Percentiles rank a stretch among this genome's conserved stretches.
Conservation (phyloP, 2,329 filamentous ascomycete genomes). For the Xylariaceae sp. region DNA sequence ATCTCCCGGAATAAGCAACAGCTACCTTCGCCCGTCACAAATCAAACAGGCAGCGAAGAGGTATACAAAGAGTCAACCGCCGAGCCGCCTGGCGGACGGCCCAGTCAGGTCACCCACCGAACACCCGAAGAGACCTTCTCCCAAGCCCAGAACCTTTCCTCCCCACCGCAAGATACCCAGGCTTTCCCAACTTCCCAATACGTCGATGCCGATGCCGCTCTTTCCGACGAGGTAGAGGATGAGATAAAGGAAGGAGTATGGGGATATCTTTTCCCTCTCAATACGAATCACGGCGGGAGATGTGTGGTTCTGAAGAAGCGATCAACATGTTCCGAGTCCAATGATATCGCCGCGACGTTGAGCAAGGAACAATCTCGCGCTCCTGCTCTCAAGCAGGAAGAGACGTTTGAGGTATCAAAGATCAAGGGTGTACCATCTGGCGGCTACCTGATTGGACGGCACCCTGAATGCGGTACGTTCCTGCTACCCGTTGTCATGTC, state of each 20-base stretch:
- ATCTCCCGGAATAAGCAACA: slow-evolving; percentile 63
- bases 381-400: slow-evolving; percentile 57
- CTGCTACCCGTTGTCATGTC: not conserved
- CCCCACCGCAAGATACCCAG: slow-evolving; percentile 66
- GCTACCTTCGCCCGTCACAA: slow-evolving; percentile 80
- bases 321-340: slow-evolving; percentile 66
- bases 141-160: slow-evolving; percentile 50
- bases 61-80: slow-evolving; percentile 69
- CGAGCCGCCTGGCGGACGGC: slow-evolving; percentile 66
- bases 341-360: slow-evolving; percentile 44
- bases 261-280: slow-evolving; percentile 89
- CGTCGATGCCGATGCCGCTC: slow-evolving; percentile 68
- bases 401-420: slow-evolving; percentile 65
- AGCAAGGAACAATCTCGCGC: slow-evolving; percentile 45
- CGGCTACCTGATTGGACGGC: slow-evolving; percentile 89
- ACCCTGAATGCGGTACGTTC: slow-evolving; percentile 88
- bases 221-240: slow-evolving; percentile 82
- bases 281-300: slow-evolving; percentile 67
- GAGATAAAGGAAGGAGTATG: slow-evolving; percentile 86
- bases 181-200: slow-evolving; percentile 72
- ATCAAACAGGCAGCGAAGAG: slow-evolving; percentile 56
- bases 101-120: slow-evolving; percentile 57
- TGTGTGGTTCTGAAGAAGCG: slow-evolving; percentile 75
- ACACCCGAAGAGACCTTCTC: slow-evolving; percentile 51
- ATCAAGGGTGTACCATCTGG: slow-evolving; percentile 66